Evolutionary conservation across 2,329 filamentous ascomycete species (phyloP).

Genomic region (Diplodia seriata): DNA sequence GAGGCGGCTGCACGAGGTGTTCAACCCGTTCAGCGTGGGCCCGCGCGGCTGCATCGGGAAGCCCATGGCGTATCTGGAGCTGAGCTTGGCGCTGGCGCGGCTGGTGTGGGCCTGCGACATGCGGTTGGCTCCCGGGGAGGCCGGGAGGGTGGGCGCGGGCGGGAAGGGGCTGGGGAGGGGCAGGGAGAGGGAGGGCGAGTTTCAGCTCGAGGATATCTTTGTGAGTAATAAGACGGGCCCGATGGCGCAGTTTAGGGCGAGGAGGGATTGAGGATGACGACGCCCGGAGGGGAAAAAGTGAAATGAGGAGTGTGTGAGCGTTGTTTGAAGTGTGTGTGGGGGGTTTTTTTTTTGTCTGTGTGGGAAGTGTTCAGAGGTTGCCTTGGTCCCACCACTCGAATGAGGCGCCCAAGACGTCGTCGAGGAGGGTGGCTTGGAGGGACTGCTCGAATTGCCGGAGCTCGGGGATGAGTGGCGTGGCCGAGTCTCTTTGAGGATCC

Average conservation of each 20-base stretch:
- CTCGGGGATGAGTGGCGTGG: background rate
- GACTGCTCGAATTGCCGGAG: slow-evolving; percentile 23
- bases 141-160: background rate
- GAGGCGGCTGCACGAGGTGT: slow-evolving; percentile 45
- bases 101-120: slow-evolving; percentile 68
- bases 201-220: slow-evolving; percentile 18
- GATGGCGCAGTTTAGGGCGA: slow-evolving; percentile 18
- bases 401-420: slow-evolving; percentile 4
- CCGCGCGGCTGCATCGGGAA: slow-evolving; percentile 77
- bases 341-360: background rate
- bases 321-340: background rate
- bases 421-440: slow-evolving; percentile 8
- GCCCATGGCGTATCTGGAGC: slow-evolving; percentile 70
- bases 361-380: background rate
- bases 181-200: slow-evolving; percentile 5
- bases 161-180: slow-evolving; percentile 1
- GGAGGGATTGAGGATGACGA: background rate
- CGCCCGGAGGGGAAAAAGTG: no score
- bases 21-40: slow-evolving; percentile 76
- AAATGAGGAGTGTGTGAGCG: background rate
- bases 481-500: background rate
- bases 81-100: slow-evolving; percentile 68
- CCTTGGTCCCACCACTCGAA: slow-evolving; percentile 29
- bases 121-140: slow-evolving; percentile 10
- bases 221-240: slow-evolving; percentile 15